phyloP scores from a whole-genome alignment of 306 rosid genomes.

The Inga laurina region DNA sequence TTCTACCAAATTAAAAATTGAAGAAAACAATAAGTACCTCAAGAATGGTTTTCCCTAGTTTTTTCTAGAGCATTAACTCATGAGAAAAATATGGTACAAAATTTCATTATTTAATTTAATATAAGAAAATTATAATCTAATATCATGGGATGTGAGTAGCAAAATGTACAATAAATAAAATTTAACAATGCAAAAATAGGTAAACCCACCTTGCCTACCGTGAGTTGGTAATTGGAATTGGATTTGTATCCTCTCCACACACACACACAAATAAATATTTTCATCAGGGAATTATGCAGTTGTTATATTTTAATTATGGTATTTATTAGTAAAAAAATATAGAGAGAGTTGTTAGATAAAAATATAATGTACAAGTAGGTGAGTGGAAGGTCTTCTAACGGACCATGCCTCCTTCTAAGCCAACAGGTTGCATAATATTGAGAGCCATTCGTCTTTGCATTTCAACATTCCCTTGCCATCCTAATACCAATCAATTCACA shows the following conservation, averaged over 20 bases:
- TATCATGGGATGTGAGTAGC: not conserved
- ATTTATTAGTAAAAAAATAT: no score
- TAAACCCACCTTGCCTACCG: not conserved
- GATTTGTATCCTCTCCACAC: no score
- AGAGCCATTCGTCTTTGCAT: slow-evolving; percentile 44
- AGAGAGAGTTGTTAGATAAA: no score
- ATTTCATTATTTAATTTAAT: not conserved
- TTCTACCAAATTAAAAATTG: no score
- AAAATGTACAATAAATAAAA: not conserved
- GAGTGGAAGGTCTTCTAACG: not conserved
- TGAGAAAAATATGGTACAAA: not conserved
- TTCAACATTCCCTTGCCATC: slow-evolving; percentile 59
- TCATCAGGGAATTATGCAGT: not conserved
- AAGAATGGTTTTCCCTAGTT: no score
- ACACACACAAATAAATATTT: not conserved
- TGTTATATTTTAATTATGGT: no score
- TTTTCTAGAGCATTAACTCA: not conserved
- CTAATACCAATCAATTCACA: slow-evolving; percentile 11
- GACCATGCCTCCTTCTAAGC: slow-evolving; percentile 26
- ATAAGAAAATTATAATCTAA: not conserved
- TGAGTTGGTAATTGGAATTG: not conserved
- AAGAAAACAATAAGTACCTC: no score
- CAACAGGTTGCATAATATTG: slow-evolving; percentile 22
- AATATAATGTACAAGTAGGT: no score
- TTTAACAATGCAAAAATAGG: no score